A percentile compares a stretch with the other conserved stretches of the same genome.
These are phyloP conservation scores for Magnaporthiopsis incrustans DNA, from an alignment of 2,329 filamentous ascomycete species.

Conservation along the genomic window DNA sequence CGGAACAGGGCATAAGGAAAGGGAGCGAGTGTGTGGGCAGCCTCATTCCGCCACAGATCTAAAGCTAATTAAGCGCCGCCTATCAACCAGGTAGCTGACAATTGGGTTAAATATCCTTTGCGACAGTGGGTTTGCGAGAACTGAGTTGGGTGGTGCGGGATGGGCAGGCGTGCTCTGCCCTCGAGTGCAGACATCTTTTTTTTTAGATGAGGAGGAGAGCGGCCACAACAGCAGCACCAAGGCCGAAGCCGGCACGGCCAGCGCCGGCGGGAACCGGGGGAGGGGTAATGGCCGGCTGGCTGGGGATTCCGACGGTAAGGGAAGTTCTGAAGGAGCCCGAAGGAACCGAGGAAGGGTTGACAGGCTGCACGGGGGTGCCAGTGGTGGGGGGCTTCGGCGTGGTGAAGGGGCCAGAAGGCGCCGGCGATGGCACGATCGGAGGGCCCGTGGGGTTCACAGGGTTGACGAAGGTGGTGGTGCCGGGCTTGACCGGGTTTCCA, in stretches of 20 bases:
- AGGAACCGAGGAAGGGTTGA: background rate
- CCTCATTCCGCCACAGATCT: too few relatives aligned
- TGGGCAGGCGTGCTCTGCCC: too few relatives aligned
- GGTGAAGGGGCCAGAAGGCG: background rate
- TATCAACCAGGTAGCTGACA: too few relatives aligned
- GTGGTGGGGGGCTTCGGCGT: background rate
- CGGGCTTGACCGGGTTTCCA: background rate
- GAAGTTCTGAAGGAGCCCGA: background rate
- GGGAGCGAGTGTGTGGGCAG: background rate
- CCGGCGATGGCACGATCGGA: background rate
- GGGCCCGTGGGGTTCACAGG: background rate
- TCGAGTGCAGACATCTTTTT: background rate
- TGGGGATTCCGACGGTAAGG: background rate
- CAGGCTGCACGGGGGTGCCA: background rate
- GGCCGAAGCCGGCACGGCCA: background rate
- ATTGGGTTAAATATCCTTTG: too few relatives aligned
- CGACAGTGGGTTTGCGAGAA: background rate
- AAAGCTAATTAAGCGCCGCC: too few relatives aligned
- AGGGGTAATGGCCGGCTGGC: background rate
- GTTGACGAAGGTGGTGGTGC: background rate
- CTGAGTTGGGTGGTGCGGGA: too few relatives aligned
- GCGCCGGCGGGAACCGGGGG: background rate
- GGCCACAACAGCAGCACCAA: background rate
- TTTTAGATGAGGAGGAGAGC: conserved; percentile 2
- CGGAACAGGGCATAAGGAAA: background rate